A percentile compares a stretch with the other conserved stretches of the same genome.
These are phyloP conservation scores for Pichia insulana DNA, from an alignment of 805 yeast genomes.

Conservation along the genomic window DNA sequence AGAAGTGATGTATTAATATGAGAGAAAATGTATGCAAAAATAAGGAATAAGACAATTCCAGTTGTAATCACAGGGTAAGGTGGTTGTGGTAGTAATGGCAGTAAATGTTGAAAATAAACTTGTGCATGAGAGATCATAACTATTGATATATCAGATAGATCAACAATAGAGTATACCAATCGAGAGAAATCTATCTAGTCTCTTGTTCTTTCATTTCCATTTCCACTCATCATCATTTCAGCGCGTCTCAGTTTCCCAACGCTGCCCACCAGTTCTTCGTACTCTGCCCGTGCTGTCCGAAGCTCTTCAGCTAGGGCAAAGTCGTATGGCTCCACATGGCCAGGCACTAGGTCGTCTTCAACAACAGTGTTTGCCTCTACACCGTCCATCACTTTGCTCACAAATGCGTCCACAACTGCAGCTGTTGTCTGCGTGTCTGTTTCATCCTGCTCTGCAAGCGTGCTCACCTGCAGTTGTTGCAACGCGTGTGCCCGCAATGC, in stretches of 20 bases:
- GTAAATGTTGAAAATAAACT: not conserved
- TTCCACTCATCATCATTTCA: too few species aligned
- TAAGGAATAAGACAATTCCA: slow-evolving; percentile 35
- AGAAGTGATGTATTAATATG: slow-evolving; percentile 20
- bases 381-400: not conserved
- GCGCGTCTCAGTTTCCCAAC: not conserved
- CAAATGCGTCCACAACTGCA: too few species aligned
- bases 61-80: slow-evolving; percentile 10
- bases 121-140: not conserved
- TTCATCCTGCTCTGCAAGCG: too few species aligned
- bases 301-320: slow-evolving; percentile 50
- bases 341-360: slow-evolving; percentile 26
- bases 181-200: too few species aligned
- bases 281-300: slow-evolving; percentile 27
- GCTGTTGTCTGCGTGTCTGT: too few species aligned
- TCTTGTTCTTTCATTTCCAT: too few species aligned
- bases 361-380: not conserved
- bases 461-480: too few species aligned
- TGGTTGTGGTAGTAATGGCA: not conserved
- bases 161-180: too few species aligned
- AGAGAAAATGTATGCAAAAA: slow-evolving; percentile 34
- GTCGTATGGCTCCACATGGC: slow-evolving; percentile 73
- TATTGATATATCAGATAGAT: too few species aligned
- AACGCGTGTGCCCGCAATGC: too few species aligned
- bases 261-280: not conserved